Conservation (phyloP, 805 yeast species). For the Metschnikowia anglica region DNA sequence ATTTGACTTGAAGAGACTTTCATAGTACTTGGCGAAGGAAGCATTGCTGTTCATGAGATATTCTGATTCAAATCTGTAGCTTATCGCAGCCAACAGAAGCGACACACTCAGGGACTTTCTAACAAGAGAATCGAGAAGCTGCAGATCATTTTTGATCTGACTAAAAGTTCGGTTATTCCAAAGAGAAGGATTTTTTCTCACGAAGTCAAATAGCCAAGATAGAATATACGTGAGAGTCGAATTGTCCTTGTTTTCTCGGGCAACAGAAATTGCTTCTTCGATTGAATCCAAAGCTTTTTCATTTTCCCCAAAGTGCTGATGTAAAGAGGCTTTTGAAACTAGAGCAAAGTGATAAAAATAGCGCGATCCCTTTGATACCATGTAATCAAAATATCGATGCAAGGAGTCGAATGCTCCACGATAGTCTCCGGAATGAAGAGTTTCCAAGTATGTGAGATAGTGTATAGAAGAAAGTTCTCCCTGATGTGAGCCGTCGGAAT, state of each 20-base stretch:
- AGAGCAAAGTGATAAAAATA: constrained; percentile 75
- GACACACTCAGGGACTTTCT: constrained; percentile 52
- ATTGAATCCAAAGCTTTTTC: constrained; percentile 74
- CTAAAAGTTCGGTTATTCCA: constrained; percentile 47
- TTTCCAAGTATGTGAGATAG: constrained; percentile 61
- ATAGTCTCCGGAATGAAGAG: constrained; percentile 58
- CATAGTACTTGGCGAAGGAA: constrained; percentile 45
- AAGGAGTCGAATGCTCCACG: constrained; percentile 51
- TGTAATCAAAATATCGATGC: constrained; percentile 70
- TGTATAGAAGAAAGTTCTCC: constrained; percentile 35
- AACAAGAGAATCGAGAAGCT: constrained; percentile 61
- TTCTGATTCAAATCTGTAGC: constrained; percentile 64
- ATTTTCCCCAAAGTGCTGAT: constrained; percentile 64
- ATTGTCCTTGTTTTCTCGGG: constrained; percentile 79
- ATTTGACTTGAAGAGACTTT: constrained; percentile 56
- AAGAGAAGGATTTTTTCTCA: constrained; percentile 64
- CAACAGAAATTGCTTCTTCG: constrained; percentile 84
- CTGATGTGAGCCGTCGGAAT: neutral
- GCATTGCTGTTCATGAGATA: constrained; percentile 54
- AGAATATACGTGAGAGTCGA: constrained; percentile 69
- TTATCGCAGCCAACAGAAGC: constrained; percentile 52
- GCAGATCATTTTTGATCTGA: constrained; percentile 54
- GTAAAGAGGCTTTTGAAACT: constrained; percentile 67
- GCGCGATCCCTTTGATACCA: constrained; percentile 64
- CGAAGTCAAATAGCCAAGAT: constrained; percentile 71